Conservation (phyloP, 106 monocot species). For the Posidonia australis region DNA sequence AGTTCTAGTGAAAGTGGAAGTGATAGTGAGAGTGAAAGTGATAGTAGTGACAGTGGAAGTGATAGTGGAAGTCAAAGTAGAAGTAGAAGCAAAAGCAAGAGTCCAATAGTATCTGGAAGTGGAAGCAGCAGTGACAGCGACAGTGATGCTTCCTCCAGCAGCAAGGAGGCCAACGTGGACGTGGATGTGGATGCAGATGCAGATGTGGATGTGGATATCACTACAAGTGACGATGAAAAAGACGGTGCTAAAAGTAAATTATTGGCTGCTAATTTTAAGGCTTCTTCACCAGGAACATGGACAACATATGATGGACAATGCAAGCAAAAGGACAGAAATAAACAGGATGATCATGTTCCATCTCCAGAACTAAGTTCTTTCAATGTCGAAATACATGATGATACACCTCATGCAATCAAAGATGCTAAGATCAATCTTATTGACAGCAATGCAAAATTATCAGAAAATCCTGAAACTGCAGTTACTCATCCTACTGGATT, state of each 20-base stretch:
- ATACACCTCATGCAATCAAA: constrained; percentile 15
- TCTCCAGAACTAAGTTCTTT: constrained; percentile 26
- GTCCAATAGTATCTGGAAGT: constrained; percentile 50
- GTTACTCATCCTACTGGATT: constrained; percentile 1
- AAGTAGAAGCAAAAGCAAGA: constrained; percentile 51
- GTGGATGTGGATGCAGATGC: constrained; percentile 31
- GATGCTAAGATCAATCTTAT: constrained; percentile 9
- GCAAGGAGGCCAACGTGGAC: constrained; percentile 71
- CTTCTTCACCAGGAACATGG: constrained; percentile 15
- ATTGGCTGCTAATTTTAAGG: constrained; percentile 17
- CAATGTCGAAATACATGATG: constrained; percentile 21
- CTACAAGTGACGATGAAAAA: constrained; percentile 73
- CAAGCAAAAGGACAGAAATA: constrained; percentile 18
- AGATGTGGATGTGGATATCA: constrained; percentile 68
- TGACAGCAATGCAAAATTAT: constrained; percentile 6
- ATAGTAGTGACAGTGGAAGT: constrained; percentile 63
- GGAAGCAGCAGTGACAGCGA: constrained; percentile 94
- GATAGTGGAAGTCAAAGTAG: constrained; percentile 74
- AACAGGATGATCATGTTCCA: constrained; percentile 16
- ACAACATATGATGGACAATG: constrained; percentile 17
- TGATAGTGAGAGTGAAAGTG: constrained; percentile 51
- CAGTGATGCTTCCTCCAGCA: constrained; percentile 85
- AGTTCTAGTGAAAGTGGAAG: constrained; percentile 85
- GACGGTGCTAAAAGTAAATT: constrained; percentile 19
- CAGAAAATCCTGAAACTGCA: constrained; percentile 18